A percentile compares a stretch with the other conserved stretches of the same genome.
Conservation (phyloP, 306 rosid species). For the Prunus armeniaca region DNA sequence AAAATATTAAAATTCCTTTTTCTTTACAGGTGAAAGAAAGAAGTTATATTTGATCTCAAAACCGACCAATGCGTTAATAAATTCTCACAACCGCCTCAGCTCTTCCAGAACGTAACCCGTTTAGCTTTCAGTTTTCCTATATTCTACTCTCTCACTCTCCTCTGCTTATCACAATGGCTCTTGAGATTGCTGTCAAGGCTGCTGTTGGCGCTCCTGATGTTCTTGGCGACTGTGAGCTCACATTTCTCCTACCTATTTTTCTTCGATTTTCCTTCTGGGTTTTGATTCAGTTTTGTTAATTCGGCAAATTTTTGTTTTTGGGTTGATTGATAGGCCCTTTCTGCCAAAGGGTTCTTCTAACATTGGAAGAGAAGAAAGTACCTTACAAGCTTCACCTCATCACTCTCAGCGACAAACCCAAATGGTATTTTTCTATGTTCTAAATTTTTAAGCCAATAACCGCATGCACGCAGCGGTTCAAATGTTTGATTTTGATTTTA, state of each 20-base stretch:
- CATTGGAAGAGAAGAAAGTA: constrained; percentile 85
- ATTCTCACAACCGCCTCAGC: neutral
- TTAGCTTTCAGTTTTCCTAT: neutral
- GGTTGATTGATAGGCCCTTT: constrained; percentile 60
- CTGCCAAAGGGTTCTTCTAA: constrained; percentile 68
- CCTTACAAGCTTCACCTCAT: constrained; percentile 49
- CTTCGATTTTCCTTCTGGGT: neutral
- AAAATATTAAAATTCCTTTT: too few species aligned
- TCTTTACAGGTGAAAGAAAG: too few species aligned
- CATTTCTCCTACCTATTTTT: neutral
- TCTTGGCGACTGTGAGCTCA: constrained; percentile 71
- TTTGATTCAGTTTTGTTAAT: neutral
- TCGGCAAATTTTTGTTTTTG: neutral
- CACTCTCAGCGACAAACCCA: constrained; percentile 59
- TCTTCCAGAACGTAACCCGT: neutral
- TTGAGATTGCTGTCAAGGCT: constrained; percentile 67
- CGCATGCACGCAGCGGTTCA: neutral
- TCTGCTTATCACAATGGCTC: constrained; percentile 37
- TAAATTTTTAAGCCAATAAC: neutral
- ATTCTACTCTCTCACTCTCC: neutral
- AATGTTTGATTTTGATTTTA: neutral
- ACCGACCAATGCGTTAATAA: neutral
- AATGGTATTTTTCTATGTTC: constrained; percentile 43
- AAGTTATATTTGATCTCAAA: too few species aligned
- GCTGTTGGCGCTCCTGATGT: constrained; percentile 55